Evolutionary conservation across 306 rosid species (phyloP).

Genomic region (Cucumis cinereus): DNA sequence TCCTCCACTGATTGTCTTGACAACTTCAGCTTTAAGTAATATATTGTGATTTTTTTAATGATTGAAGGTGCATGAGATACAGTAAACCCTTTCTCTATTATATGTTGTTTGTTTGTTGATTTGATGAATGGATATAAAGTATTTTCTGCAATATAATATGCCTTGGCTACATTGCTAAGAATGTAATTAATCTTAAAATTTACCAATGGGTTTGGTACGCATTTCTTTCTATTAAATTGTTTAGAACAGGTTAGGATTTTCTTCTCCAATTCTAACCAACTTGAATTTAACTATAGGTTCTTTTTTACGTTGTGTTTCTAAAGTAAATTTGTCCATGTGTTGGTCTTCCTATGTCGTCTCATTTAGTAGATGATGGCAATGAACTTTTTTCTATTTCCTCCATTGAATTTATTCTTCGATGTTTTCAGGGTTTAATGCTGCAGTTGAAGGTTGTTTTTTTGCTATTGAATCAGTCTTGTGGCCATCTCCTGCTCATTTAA

Average conservation of each 20-base stretch:
- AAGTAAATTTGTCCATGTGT: not conserved
- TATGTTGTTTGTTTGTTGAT: not conserved
- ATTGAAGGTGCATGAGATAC: slow-evolving; percentile 63
- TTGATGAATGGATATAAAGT: not conserved
- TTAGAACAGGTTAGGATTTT: too few relatives aligned
- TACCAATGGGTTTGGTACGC: not conserved
- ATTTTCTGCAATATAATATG: not conserved
- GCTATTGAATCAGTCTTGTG: slow-evolving; percentile 81
- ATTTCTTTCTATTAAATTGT: not conserved
- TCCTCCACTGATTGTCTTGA: not conserved
- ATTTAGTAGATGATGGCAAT: not conserved
- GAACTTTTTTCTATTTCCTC: not conserved
- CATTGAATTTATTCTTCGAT: not conserved
- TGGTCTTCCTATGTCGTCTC: not conserved
- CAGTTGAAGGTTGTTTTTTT: slow-evolving; percentile 91
- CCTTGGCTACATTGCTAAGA: not conserved
- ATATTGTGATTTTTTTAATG: not conserved
- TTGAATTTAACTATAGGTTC: not conserved
- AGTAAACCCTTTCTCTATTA: slow-evolving; percentile 7
- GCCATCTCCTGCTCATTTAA: slow-evolving; percentile 65
- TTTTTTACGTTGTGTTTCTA: not conserved
- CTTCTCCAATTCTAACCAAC: too few relatives aligned
- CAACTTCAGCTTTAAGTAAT: not conserved
- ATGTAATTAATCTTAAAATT: not conserved
- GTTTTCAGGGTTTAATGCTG: slow-evolving; percentile 80